Percentiles rank a stretch among this genome's conserved stretches.
These are phyloP conservation scores for Phoenix dactylifera DNA, from an alignment of 176 grass and related monocot genomes.

Conservation along the genomic window DNA sequence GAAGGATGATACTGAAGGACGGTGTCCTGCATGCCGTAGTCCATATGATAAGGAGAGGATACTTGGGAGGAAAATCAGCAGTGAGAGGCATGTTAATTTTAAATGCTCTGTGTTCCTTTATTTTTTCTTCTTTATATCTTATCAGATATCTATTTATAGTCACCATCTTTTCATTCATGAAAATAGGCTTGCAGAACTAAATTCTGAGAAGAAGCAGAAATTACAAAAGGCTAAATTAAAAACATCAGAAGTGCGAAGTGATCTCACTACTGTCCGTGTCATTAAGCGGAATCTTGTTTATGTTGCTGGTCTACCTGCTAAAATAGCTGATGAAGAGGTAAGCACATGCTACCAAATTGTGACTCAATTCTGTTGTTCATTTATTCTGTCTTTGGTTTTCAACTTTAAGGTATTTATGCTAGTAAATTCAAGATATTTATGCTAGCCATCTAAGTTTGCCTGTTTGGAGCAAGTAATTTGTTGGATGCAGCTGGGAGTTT, in stretches of 20 bases:
- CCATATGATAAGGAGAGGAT: conserved; percentile 60
- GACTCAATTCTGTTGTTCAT: too few species aligned
- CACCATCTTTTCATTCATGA: conserved; percentile 2
- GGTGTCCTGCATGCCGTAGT: conserved; percentile 55
- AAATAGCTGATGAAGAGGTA: conserved; percentile 42
- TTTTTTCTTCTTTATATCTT: neutral
- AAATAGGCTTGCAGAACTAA: conserved; percentile 12
- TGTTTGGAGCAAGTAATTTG: too few species aligned
- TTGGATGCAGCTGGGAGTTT: too few species aligned
- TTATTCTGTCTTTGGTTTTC: too few species aligned
- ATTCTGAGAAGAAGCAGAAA: conserved; percentile 38
- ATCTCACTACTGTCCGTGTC: conserved; percentile 36
- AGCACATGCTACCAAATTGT: neutral
- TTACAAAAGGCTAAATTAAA: conserved; percentile 22
- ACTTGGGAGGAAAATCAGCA: conserved; percentile 25
- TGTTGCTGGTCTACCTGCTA: conserved; percentile 50
- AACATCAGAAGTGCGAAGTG: conserved; percentile 26
- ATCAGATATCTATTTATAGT: neutral
- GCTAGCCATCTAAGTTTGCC: too few species aligned
- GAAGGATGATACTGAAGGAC: conserved; percentile 37
- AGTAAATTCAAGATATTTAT: too few species aligned
- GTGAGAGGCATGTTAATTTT: conserved; percentile 33
- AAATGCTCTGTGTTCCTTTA: neutral
- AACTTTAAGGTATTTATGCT: too few species aligned
- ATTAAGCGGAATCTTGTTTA: conserved; percentile 62